phyloP scores from a whole-genome alignment of 83 land plant species.

The Isoetes engelmannii region DNA sequence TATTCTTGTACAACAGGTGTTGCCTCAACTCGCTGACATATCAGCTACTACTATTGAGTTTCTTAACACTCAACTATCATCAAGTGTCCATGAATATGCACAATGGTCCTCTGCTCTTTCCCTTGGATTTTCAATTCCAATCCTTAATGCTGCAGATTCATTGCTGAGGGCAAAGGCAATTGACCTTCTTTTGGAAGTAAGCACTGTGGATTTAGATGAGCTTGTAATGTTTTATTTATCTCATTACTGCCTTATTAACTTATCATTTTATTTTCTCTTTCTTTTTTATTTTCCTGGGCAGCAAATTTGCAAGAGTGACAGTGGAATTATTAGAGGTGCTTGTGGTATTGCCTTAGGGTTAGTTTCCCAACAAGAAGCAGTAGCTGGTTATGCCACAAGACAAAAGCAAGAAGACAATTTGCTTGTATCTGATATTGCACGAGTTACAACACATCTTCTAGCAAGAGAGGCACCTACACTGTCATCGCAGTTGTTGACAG shows the following conservation, averaged over 20 bases:
- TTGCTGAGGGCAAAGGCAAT: background rate
- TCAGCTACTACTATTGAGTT: background rate
- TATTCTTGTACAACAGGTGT: background rate
- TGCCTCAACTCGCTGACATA: background rate
- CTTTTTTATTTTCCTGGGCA: background rate
- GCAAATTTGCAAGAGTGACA: constrained; percentile 2
- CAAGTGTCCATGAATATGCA: background rate
- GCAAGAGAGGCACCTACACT: no score
- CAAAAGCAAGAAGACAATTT: no score
- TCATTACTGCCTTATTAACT: background rate
- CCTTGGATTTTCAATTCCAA: constrained; percentile 1
- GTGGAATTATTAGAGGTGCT: constrained; percentile 5
- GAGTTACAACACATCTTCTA: no score
- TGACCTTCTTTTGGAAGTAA: background rate
- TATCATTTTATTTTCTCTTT: background rate
- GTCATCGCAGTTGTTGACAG: no score
- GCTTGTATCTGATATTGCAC: no score
- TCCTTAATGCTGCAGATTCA: background rate
- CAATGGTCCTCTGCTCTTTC: constrained; percentile 5
- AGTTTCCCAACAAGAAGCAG: background rate
- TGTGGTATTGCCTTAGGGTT: constrained; percentile 7
- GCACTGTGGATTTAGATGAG: background rate
- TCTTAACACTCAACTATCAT: background rate
- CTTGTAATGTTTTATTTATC: background rate
- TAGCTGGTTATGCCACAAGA: background rate